Evolutionary conservation across 345 rosid species (phyloP), one percentile per base, ranked within the genome.

Genomic region (Brassica incana): DNA sequence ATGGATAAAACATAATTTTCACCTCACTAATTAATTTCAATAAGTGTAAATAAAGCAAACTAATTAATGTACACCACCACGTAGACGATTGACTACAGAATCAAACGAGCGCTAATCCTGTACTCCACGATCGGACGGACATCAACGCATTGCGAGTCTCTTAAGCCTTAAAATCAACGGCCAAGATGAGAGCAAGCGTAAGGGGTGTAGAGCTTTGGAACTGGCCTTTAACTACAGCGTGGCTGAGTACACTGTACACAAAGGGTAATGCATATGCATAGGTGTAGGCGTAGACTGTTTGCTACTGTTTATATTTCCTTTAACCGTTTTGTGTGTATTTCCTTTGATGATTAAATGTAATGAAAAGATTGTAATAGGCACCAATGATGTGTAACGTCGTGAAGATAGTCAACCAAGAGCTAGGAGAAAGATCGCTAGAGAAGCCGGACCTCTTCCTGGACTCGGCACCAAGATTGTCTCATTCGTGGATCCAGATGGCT

Each of bases 261-360:
- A 95, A 92, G 84, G 98, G 98, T 27, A 86, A 90, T 82, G 99
- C 94, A 43, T 95, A 92, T 81, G 97, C 89, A 35, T 97, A 91
- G 92, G 98, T 91, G 8, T 36, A 73, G 45, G 69, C 18, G 30
- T 38, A 23, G 35, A 61, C 40, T 64, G 36, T 23, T 71, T 71
- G 73, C 61, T 69, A 54, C n/a, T 27, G 38, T 32, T 68, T 40
- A 14, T 50, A 1, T 63, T 63, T 43, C 50, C 63, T 65, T 64
- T 16, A 18, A 52, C 40, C n/a, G 3, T 20, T 75, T 69, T 40
- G 2, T 38, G 20, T 35, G 40, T 43, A 15, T 16, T 72, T 59
- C 10, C 7, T n/a, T 25, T 59, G 63, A 33, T 59, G 27, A 15
- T 32, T 11, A 56, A 69, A 45, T 62, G 65, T 63, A 32, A 32